These are phyloP conservation scores for Clitocybe nebularis DNA, from an alignment of 1,284 basidiomycete genomes.

Conservation along the genomic window DNA sequence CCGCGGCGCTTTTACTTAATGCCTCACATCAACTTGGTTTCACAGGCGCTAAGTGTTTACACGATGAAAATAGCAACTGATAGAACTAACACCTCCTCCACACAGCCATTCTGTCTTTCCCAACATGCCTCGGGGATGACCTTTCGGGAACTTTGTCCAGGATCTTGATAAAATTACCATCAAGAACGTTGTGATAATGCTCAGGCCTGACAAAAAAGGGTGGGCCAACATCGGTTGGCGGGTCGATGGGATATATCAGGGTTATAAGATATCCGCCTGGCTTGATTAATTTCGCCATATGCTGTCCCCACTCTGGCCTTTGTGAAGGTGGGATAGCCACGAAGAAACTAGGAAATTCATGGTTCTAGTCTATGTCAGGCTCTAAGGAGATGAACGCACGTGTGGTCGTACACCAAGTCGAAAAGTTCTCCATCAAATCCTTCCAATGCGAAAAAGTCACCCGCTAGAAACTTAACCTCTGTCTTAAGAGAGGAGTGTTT, in stretches of 20 bases:
- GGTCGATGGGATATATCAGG: constrained; percentile 44
- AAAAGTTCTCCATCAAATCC: constrained; percentile 38
- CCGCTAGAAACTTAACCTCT: constrained; percentile 33
- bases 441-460: constrained; percentile 52
- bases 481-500: constrained; percentile 13
- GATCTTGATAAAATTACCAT: constrained; percentile 50
- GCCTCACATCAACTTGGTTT: too few species aligned
- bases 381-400: constrained; percentile 37
- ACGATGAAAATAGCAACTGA: not conserved
- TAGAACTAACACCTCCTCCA: constrained; percentile 35
- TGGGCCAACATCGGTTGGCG: constrained; percentile 44
- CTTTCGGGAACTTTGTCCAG: constrained; percentile 48
- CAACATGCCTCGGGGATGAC: constrained; percentile 35
- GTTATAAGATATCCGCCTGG: constrained; percentile 62
- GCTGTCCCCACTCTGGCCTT: constrained; percentile 52
- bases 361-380: not conserved
- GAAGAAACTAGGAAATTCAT: constrained; percentile 66
- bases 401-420: constrained; percentile 66
- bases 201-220: constrained; percentile 60
- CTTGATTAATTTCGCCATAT: constrained; percentile 55
- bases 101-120: constrained; percentile 46
- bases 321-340: constrained; percentile 60
- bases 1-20: too few species aligned
- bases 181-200: constrained; percentile 54
- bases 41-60: not conserved